phyloP scores from a whole-genome alignment of 345 rosid genomes.

The Moricandia moricandioides region DNA sequence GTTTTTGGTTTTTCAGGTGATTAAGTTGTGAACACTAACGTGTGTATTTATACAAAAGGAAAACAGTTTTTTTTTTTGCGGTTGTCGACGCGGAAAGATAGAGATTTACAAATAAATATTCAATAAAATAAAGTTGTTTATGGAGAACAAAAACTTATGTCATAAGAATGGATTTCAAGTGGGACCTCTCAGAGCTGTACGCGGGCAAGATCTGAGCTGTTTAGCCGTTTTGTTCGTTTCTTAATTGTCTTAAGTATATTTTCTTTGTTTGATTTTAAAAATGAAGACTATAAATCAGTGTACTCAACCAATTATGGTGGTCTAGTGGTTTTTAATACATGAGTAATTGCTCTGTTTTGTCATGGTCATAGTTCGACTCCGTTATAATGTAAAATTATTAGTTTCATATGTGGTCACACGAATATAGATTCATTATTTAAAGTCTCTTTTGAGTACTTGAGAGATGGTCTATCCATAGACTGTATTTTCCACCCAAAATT shows the following conservation, averaged over 20 bases:
- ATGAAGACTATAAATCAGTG: not conserved
- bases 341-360: too few relatives aligned
- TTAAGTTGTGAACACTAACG: not conserved
- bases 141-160: not conserved
- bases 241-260: not conserved
- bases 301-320: too few relatives aligned
- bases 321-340: too few relatives aligned
- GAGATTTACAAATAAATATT: not conserved
- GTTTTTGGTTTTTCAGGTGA: constrained; percentile 20
- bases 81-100: constrained; percentile 26
- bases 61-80: constrained; percentile 2
- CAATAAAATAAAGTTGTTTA: not conserved
- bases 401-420: too few relatives aligned
- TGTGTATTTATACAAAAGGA: not conserved
- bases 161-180: constrained; percentile 4
- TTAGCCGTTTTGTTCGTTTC: constrained; percentile 26
- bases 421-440: too few relatives aligned
- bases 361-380: too few relatives aligned
- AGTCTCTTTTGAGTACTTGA: too few relatives aligned
- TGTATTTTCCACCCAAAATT: too few relatives aligned
- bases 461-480: too few relatives aligned
- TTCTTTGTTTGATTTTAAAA: not conserved
- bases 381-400: too few relatives aligned
- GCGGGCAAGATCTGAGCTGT: constrained; percentile 38
- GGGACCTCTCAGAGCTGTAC: constrained; percentile 30